These are phyloP conservation scores for Fragilaria crotonensis DNA, from an alignment of 108 stramenopile genomes.

Conservation along the genomic window DNA sequence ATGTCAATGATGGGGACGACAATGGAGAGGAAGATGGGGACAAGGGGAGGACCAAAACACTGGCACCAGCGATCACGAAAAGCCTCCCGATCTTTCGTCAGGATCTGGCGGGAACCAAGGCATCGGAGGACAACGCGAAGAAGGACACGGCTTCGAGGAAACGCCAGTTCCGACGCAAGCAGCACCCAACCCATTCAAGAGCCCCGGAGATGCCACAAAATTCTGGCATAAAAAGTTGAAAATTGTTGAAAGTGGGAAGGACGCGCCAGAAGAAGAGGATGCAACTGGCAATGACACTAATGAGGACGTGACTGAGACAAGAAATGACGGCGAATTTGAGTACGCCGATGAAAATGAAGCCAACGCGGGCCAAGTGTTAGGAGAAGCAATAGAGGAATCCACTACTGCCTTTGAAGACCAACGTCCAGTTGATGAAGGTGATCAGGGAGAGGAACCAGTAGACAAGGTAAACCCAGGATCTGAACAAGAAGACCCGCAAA, in stretches of 20 bases:
- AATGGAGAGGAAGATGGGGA: conserved; percentile 28
- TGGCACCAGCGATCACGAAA: conserved; percentile 11
- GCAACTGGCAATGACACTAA: conserved; percentile 12
- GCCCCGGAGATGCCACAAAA: conserved; percentile 73
- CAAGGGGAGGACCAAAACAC: conserved; percentile 15
- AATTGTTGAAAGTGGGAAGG: conserved; percentile 28
- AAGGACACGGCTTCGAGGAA: not conserved
- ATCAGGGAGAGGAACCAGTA: conserved; percentile 24
- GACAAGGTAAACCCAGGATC: conserved; percentile 11
- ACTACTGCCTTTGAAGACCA: conserved; percentile 39
- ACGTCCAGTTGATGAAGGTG: conserved; percentile 38
- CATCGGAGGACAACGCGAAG: conserved; percentile 1
- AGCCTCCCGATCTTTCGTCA: conserved; percentile 5
- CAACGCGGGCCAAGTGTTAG: conserved; percentile 74
- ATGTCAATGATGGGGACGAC: conserved; percentile 26
- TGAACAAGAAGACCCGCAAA: not conserved
- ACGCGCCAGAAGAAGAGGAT: conserved; percentile 27
- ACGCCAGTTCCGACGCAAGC: not conserved
- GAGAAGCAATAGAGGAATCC: conserved; percentile 41
- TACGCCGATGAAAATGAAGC: conserved; percentile 53
- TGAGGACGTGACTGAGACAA: conserved; percentile 18
- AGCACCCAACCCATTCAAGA: conserved; percentile 82
- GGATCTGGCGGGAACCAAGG: not conserved
- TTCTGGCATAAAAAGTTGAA: conserved; percentile 78
- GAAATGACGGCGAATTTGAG: conserved; percentile 64